phyloP scores from a whole-genome alignment of 305 asterid species.

The Withania somnifera region DNA sequence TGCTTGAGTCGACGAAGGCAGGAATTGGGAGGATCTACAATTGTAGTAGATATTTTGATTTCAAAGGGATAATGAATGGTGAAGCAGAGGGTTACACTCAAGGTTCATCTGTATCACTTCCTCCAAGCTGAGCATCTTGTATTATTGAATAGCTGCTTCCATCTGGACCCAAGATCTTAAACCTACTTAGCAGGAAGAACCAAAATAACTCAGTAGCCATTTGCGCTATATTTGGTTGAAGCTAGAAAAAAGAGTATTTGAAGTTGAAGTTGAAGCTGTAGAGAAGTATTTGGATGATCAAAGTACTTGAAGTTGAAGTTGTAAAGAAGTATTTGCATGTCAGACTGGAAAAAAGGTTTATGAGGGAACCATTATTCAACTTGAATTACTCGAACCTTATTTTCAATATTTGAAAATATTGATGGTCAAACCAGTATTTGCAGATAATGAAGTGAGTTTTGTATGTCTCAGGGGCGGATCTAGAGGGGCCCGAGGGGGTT shows the following conservation, averaged over 20 bases:
- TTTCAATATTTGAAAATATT: background rate
- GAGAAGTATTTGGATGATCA: background rate
- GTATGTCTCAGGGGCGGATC: background rate
- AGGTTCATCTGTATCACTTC: conserved; percentile 41
- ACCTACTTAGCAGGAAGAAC: conserved; percentile 29
- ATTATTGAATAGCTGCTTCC: conserved; percentile 30
- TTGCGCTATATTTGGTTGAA: background rate
- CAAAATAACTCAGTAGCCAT: background rate
- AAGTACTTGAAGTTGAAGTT: background rate
- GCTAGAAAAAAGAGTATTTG: background rate
- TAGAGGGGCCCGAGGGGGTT: no score
- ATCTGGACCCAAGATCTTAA: conserved; percentile 61
- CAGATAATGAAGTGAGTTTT: background rate
- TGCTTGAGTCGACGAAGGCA: conserved; percentile 1
- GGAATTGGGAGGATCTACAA: conserved; percentile 22
- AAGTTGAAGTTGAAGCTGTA: background rate
- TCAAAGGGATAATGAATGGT: background rate
- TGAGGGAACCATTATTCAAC: background rate
- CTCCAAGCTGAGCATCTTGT: conserved; percentile 17
- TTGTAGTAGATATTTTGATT: background rate
- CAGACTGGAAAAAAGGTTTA: background rate
- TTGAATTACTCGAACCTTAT: background rate
- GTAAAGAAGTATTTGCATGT: background rate
- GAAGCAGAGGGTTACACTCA: conserved; percentile 4
- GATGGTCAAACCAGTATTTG: background rate